Evolutionary conservation across 2,329 filamentous ascomycete species (phyloP).

Genomic region (Shiraia sp.): DNA sequence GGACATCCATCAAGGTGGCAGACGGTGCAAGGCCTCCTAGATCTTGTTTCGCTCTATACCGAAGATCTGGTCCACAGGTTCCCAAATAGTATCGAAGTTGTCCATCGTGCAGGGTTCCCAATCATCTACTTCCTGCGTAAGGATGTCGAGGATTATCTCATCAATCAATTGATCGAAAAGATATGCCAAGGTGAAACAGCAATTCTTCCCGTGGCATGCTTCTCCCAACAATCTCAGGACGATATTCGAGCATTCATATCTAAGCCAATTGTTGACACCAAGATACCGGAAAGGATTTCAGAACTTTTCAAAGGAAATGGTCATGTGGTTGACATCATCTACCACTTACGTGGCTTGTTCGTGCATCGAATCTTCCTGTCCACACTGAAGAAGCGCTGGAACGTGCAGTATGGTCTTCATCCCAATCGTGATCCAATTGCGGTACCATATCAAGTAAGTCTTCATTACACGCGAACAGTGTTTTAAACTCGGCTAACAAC

Average conservation of each 20-base stretch:
- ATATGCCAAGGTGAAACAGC: conserved; percentile 36
- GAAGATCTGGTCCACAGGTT: conserved; percentile 25
- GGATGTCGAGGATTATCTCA: conserved; percentile 39
- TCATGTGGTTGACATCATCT: conserved; percentile 52
- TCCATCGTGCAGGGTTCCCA: conserved; percentile 54
- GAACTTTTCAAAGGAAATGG: conserved; percentile 39
- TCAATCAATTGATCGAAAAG: conserved; percentile 31
- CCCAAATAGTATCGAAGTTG: conserved; percentile 56
- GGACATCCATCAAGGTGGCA: conserved; percentile 48
- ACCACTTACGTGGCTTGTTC: conserved; percentile 67
- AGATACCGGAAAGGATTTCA: conserved; percentile 18
- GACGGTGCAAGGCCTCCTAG: conserved; percentile 41
- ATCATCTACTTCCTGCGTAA: conserved; percentile 59
- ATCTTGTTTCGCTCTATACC: conserved; percentile 31
- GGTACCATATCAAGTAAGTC: conserved; percentile 57
- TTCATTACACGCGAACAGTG: too few species aligned
- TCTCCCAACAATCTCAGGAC: conserved; percentile 23
- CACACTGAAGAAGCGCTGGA: conserved; percentile 66
- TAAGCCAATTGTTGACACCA: conserved; percentile 14
- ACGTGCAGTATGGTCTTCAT: conserved; percentile 41
- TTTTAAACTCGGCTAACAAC: not conserved
- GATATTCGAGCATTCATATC: conserved; percentile 43
- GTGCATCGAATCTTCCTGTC: conserved; percentile 63
- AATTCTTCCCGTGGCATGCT: conserved; percentile 31
- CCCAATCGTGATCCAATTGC: conserved; percentile 54